Evolutionary conservation across 768 basidiomycete genomes (phyloP).

Genomic region (Clitopilus passeckerianus): DNA sequence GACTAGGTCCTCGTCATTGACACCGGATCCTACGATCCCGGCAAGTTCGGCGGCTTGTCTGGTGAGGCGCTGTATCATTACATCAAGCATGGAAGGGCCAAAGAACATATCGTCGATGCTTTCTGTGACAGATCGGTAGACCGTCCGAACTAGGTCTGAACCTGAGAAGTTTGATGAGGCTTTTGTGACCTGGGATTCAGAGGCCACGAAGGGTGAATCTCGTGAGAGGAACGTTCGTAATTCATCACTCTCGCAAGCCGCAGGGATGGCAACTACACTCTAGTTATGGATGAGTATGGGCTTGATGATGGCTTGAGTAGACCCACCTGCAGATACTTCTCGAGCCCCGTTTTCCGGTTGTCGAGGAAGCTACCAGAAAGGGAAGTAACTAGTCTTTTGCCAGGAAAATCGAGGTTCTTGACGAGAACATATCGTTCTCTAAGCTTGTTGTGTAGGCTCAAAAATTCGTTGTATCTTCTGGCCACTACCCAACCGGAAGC

Average conservation of each 20-base stretch:
- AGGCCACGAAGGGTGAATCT: slow-evolving; percentile 75
- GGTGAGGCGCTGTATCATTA: slow-evolving; percentile 87
- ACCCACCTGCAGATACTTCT: slow-evolving; percentile 86
- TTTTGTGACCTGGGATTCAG: slow-evolving; percentile 30
- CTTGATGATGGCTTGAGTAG: background rate
- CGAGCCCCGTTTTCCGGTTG: slow-evolving; percentile 67
- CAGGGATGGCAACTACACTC: slow-evolving; percentile 69
- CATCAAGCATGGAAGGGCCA: slow-evolving; percentile 92
- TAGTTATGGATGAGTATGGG: slow-evolving; percentile 21
- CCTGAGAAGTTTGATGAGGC: slow-evolving; percentile 49
- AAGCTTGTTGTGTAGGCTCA: slow-evolving; percentile 81
- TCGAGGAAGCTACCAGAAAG: slow-evolving; percentile 88
- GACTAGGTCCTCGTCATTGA: slow-evolving; percentile 82
- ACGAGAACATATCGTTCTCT: slow-evolving; percentile 69
- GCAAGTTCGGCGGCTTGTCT: slow-evolving; percentile 87
- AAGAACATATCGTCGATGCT: slow-evolving; percentile 98
- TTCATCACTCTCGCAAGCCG: slow-evolving; percentile 78
- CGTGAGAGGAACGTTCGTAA: slow-evolving; percentile 84
- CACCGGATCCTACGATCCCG: slow-evolving; percentile 72
- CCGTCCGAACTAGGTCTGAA: slow-evolving; percentile 73
- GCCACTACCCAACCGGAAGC: slow-evolving; percentile 91
- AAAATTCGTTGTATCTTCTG: slow-evolving; percentile 92
- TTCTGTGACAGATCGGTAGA: slow-evolving; percentile 89
- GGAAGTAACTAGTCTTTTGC: slow-evolving; percentile 87
- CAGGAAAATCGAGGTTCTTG: slow-evolving; percentile 81